Evolutionary conservation across 768 basidiomycete species (phyloP).

Genomic region (Mrakia gelida): DNA sequence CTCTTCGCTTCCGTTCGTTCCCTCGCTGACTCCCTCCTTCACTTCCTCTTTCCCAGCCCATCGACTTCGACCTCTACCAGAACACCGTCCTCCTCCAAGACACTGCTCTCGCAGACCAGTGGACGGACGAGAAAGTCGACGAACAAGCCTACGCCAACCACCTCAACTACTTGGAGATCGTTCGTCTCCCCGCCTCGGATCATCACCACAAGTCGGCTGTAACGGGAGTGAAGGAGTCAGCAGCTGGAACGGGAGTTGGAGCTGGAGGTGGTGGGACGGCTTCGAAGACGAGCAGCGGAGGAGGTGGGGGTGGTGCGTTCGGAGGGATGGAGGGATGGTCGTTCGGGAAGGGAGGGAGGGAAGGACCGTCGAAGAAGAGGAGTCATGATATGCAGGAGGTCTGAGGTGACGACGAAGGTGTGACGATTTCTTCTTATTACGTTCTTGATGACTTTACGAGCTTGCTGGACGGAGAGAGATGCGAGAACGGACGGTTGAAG

Average conservation of each 20-base stretch:
- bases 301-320: constrained; percentile 5
- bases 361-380: constrained; percentile 1
- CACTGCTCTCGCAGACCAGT: constrained; percentile 5
- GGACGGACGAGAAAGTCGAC: constrained; percentile 13
- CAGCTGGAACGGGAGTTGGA: background rate
- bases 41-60: background rate
- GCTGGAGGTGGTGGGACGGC: background rate
- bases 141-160: constrained; percentile 13
- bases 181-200: background rate
- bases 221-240: background rate
- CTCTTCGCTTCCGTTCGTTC: background rate
- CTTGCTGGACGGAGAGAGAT: background rate
- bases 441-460: constrained; percentile 3
- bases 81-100: constrained; percentile 18
- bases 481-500: no score
- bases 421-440: background rate
- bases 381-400: constrained; percentile 16
- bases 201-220: background rate
- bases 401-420: background rate
- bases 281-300: background rate
- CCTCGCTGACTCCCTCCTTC: background rate
- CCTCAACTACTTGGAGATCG: background rate
- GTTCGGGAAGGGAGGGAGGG: background rate
- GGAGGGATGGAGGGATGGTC: background rate
- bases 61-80: constrained; percentile 25